Evolutionary conservation across 345 rosid genomes (phyloP).

Genomic region (Hibiscus trionum): DNA sequence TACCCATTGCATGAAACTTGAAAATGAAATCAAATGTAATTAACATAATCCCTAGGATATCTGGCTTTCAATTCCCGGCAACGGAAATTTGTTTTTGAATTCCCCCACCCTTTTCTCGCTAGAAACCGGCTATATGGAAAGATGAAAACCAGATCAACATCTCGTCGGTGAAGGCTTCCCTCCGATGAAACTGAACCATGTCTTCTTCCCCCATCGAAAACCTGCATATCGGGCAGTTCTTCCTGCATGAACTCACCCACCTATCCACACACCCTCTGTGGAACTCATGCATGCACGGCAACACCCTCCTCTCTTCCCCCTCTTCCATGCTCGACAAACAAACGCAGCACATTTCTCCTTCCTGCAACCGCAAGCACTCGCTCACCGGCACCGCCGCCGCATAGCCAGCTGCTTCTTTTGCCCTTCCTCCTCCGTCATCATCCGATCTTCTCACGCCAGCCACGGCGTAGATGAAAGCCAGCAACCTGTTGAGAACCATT

Average conservation of each 20-base stretch:
- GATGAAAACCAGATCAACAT: constrained; percentile 18
- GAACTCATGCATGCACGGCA: constrained; percentile 69
- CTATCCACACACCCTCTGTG: constrained; percentile 56
- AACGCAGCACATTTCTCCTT: constrained; percentile 47
- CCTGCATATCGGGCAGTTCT: constrained; percentile 73
- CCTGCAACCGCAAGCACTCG: constrained; percentile 4
- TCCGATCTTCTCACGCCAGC: constrained; percentile 10
- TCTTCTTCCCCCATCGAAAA: constrained; percentile 33
- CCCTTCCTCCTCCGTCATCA: constrained; percentile 9
- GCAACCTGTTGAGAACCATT: constrained; percentile 28
- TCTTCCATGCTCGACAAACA: constrained; percentile 49
- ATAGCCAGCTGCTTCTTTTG: not conserved
- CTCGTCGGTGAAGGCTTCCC: constrained; percentile 48
- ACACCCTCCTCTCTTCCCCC: constrained; percentile 29
- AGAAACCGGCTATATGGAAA: constrained; percentile 14
- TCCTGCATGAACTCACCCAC: constrained; percentile 51
- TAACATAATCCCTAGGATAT: constrained; percentile 13
- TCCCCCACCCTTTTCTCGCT: not conserved
- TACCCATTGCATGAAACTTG: too few relatives aligned
- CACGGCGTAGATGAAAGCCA: constrained; percentile 21
- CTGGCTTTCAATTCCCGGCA: constrained; percentile 68
- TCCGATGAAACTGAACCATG: not conserved
- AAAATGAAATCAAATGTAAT: too few relatives aligned
- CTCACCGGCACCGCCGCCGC: not conserved
- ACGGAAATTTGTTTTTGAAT: constrained; percentile 20